Evolutionary conservation across 1,139 yeast species (phyloP).

Genomic region (Pichia sp.): DNA sequence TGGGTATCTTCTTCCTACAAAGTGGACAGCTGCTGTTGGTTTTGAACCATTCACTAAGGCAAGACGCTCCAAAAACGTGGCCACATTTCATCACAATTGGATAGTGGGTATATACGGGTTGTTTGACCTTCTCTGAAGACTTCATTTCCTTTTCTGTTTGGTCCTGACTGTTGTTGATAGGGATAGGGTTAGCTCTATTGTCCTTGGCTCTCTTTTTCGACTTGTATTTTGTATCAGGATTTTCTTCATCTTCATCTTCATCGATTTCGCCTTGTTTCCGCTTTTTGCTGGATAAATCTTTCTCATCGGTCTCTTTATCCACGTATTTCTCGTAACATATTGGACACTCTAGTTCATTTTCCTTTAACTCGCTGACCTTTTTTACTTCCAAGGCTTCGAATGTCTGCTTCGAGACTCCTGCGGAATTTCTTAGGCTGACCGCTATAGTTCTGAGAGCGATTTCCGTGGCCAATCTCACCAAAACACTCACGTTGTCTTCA

Average conservation of each 20-base stretch:
- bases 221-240: neutral
- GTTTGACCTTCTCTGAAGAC: neutral
- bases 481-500: conserved; percentile 50
- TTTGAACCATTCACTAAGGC: conserved; percentile 34
- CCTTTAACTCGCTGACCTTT: conserved; percentile 32
- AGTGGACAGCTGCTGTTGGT: conserved; percentile 33
- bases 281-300: conserved; percentile 13
- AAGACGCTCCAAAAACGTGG: conserved; percentile 33
- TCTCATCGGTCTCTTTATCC: conserved; percentile 22
- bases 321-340: conserved; percentile 62
- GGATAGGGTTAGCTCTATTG: conserved; percentile 21
- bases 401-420: conserved; percentile 48
- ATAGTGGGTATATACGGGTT: conserved; percentile 41
- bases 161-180: neutral
- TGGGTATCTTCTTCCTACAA: conserved; percentile 28
- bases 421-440: conserved; percentile 39
- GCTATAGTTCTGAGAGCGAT: conserved; percentile 62
- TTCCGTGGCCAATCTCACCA: conserved; percentile 63
- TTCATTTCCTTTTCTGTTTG: neutral
- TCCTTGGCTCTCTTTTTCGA: conserved; percentile 7
- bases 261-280: conserved; percentile 13
- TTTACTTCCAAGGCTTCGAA: conserved; percentile 45
- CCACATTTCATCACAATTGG: conserved; percentile 78
- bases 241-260: conserved; percentile 12
- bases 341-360: conserved; percentile 46